Percentiles rank a stretch among this genome's conserved stretches.
Evolutionary conservation across 495 filamentous ascomycete genomes (phyloP).

Genomic region (Astrothelium macrocarpum): DNA sequence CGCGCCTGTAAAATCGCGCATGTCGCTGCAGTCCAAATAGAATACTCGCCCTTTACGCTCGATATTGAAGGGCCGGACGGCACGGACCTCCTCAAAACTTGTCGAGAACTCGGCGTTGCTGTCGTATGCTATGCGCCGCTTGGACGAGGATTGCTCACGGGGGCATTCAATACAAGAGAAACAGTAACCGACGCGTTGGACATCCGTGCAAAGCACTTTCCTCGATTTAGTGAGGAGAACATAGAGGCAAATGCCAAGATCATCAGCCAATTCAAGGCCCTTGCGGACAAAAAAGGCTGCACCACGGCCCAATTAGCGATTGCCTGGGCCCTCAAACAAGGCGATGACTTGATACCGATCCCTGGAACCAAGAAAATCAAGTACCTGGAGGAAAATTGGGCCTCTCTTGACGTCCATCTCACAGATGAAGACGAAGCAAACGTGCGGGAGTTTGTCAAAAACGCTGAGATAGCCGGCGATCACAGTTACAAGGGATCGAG

Average conservation of each 20-base stretch:
- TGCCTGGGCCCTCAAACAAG: slow-evolving; percentile 52
- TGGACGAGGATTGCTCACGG: slow-evolving; percentile 40
- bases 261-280: slow-evolving; percentile 32
- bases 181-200: neutral
- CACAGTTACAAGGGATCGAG: too few relatives aligned
- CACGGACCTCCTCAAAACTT: slow-evolving; percentile 30
- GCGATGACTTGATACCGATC: slow-evolving; percentile 51
- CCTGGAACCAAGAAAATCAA: slow-evolving; percentile 50
- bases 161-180: slow-evolving; percentile 11
- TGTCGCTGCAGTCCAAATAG: slow-evolving; percentile 35
- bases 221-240: slow-evolving; percentile 45
- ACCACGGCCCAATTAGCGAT: slow-evolving; percentile 44
- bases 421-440: slow-evolving; percentile 37
- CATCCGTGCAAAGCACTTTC: slow-evolving; percentile 22
- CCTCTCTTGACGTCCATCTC: slow-evolving; percentile 36
- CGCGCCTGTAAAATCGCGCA: slow-evolving; percentile 34
- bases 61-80: slow-evolving; percentile 35
- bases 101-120: slow-evolving; percentile 41
- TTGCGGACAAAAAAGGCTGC: slow-evolving; percentile 41
- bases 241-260: slow-evolving; percentile 42
- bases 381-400: slow-evolving; percentile 49
- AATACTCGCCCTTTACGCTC: slow-evolving; percentile 38
- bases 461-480: neutral
- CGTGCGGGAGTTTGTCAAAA: slow-evolving; percentile 28
- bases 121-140: slow-evolving; percentile 41